Evolutionary conservation across 106 monocot genomes (phyloP).

Genomic region (Phalaenopsis equestris): DNA sequence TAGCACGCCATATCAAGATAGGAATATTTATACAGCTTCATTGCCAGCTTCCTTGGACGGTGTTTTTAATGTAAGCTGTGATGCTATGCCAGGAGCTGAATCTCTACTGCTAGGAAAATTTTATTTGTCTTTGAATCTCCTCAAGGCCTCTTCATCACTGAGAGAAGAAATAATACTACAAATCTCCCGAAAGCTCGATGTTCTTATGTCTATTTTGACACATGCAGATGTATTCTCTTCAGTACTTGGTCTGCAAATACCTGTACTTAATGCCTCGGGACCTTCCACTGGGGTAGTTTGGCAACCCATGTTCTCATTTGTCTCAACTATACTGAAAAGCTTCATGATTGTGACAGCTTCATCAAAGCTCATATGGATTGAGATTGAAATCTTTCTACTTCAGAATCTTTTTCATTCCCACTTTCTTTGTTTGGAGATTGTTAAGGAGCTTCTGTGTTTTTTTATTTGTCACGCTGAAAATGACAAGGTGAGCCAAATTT

Average conservation of each 20-base stretch:
- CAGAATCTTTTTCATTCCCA: constrained; percentile 80
- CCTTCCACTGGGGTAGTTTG: constrained; percentile 32
- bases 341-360: constrained; percentile 67
- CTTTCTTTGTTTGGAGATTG: constrained; percentile 59
- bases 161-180: constrained; percentile 53
- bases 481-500: constrained; percentile 26
- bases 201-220: constrained; percentile 40
- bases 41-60: constrained; percentile 10
- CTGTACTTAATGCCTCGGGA: constrained; percentile 31
- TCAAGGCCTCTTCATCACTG: constrained; percentile 48
- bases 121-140: constrained; percentile 59
- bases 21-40: constrained; percentile 13
- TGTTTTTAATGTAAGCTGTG: constrained; percentile 25
- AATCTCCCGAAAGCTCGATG: constrained; percentile 54
- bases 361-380: constrained; percentile 36
- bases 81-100: constrained; percentile 17
- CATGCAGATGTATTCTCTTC: constrained; percentile 53
- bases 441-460: constrained; percentile 68
- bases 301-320: constrained; percentile 47
- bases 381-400: constrained; percentile 54
- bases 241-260: constrained; percentile 51
- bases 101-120: constrained; percentile 40
- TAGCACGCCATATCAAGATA: constrained; percentile 2
- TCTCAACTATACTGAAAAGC: constrained; percentile 49
- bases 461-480: constrained; percentile 58